Evolutionary conservation across 23 red algal genomes (phyloP).

Genomic region (Gracilaria vermiculophylla): DNA sequence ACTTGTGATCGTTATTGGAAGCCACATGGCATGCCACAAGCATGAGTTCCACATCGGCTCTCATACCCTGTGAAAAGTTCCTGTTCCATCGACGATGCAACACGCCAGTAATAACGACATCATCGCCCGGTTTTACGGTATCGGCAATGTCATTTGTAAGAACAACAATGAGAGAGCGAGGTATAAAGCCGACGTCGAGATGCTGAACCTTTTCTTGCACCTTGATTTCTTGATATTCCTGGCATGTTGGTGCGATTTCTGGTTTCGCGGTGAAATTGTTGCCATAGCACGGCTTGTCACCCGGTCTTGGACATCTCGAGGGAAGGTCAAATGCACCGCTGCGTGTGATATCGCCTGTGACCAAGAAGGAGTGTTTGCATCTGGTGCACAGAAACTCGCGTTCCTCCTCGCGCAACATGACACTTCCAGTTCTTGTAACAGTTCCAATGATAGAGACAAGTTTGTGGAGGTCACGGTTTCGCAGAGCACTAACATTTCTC

Average conservation of each 20-base stretch:
- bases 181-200: constrained; percentile 85
- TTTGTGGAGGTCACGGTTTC: constrained; percentile 72
- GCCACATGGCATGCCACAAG: constrained; percentile 65
- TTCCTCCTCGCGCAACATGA: constrained; percentile 80
- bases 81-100: constrained; percentile 83
- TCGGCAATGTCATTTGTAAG: constrained; percentile 94
- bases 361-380: constrained; percentile 77
- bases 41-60: constrained; percentile 90
- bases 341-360: constrained; percentile 60
- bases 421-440: constrained; percentile 79
- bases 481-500: constrained; percentile 65
- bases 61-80: constrained; percentile 27
- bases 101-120: constrained; percentile 75
- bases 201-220: constrained; percentile 88
- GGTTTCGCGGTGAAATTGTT: constrained; percentile 43
- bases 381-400: constrained; percentile 71
- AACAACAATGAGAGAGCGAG: constrained; percentile 83
- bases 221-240: constrained; percentile 94
- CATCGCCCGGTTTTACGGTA: constrained; percentile 93
- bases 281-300: constrained; percentile 53
- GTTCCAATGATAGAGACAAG: constrained; percentile 82
- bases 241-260: constrained; percentile 39
- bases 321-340: constrained; percentile 77
- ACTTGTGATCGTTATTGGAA: constrained; percentile 88
- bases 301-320: constrained; percentile 60